phyloP scores from a whole-genome alignment of 257 asterid species.

The Solanum ahanhuiri region DNA sequence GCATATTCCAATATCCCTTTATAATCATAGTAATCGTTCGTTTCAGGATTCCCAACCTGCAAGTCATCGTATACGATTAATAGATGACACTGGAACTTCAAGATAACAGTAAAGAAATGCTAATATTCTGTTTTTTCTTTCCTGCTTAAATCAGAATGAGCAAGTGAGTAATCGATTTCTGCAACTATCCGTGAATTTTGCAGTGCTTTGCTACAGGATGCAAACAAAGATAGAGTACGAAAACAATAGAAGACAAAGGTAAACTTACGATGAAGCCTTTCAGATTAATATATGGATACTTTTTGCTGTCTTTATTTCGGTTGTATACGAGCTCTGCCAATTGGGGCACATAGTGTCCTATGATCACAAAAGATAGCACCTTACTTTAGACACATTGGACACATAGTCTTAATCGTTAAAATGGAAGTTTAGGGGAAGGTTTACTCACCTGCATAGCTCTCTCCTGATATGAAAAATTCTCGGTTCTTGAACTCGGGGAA shows the following conservation, averaged over 20 bases:
- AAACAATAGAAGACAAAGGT: neutral
- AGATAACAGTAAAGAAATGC: neutral
- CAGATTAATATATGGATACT: slow-evolving; percentile 51
- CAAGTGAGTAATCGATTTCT: neutral
- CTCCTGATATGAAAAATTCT: slow-evolving; percentile 73
- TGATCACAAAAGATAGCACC: slow-evolving; percentile 1
- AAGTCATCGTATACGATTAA: neutral
- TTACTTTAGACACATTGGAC: neutral
- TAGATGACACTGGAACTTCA: neutral
- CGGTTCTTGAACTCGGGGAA: slow-evolving; percentile 65
- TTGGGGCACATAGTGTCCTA: slow-evolving; percentile 93
- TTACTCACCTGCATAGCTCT: slow-evolving; percentile 76
- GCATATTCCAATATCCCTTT: slow-evolving; percentile 82
- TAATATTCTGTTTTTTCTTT: neutral
- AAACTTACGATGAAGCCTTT: slow-evolving; percentile 77
- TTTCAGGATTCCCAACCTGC: slow-evolving; percentile 84
- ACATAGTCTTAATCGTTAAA: neutral
- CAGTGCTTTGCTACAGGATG: neutral
- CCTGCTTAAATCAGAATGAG: neutral
- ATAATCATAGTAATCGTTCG: slow-evolving; percentile 58
- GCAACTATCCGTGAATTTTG: neutral
- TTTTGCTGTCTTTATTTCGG: slow-evolving; percentile 32
- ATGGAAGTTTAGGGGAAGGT: neutral
- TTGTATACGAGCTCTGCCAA: slow-evolving; percentile 66
- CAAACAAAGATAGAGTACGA: neutral